These are phyloP conservation scores for Umbelopsis ramanniana DNA, from an alignment of 192 early-diverging fungal species.

Conservation along the genomic window DNA sequence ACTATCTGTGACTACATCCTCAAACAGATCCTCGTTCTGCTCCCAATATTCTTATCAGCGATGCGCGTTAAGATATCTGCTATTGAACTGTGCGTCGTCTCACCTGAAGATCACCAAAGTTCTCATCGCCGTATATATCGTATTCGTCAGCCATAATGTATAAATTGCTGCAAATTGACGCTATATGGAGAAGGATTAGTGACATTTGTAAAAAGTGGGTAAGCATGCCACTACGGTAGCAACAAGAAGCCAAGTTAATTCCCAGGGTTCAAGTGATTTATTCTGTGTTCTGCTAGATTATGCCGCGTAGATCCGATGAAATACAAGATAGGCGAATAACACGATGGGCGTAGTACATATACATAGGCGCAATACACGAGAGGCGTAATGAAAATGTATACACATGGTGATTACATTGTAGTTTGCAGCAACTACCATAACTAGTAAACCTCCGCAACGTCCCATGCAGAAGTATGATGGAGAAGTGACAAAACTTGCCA, in stretches of 20 bases:
- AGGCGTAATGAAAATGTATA: conserved; percentile 1
- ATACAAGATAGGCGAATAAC: background rate
- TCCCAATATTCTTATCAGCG: background rate
- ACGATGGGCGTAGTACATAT: too few relatives aligned
- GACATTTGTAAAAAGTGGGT: background rate
- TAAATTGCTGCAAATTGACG: background rate
- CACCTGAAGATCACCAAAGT: conserved; percentile 31
- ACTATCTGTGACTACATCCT: conserved; percentile 41
- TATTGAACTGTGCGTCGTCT: background rate
- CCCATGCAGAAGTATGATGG: background rate
- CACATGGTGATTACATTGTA: background rate
- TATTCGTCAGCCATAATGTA: conserved; percentile 36
- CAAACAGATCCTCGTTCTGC: conserved; percentile 42
- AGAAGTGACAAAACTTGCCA: background rate
- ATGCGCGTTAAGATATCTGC: background rate
- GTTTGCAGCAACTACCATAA: background rate
- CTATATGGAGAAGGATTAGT: background rate
- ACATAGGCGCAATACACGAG: background rate
- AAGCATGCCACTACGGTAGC: too few relatives aligned
- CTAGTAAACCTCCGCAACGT: background rate
- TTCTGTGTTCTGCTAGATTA: background rate
- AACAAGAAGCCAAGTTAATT: background rate
- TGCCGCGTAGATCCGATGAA: background rate
- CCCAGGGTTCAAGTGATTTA: background rate
- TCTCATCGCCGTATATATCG: conserved; percentile 42